Percentiles rank a stretch among this genome's conserved stretches.
phyloP scores from a whole-genome alignment of 169 alveolate genomes.

The Babesia ovis region DNA sequence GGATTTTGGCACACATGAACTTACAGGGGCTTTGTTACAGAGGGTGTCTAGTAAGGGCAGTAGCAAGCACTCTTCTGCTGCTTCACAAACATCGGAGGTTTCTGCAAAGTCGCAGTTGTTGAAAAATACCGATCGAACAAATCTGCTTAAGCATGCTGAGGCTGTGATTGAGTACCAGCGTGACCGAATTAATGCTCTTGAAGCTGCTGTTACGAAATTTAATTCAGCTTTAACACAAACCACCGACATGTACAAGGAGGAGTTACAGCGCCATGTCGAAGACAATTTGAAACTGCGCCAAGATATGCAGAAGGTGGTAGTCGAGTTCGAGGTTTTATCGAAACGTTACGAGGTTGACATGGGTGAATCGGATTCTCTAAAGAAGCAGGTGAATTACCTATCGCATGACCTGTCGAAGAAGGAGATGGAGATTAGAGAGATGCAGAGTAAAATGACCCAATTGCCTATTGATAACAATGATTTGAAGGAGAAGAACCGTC shows the following conservation, averaged over 20 bases:
- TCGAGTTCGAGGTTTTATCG: slow-evolving; percentile 59
- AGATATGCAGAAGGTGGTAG: slow-evolving; percentile 50
- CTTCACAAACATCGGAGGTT: not conserved
- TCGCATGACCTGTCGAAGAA: slow-evolving; percentile 39
- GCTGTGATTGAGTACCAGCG: slow-evolving; percentile 71
- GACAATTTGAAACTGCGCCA: slow-evolving; percentile 45
- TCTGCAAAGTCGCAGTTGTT: slow-evolving; percentile 10
- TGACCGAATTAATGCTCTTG: slow-evolving; percentile 48
- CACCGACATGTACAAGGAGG: slow-evolving; percentile 50
- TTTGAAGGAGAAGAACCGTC: slow-evolving; percentile 26
- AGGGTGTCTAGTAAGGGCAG: not conserved
- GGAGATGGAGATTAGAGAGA: slow-evolving; percentile 16
- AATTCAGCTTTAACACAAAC: slow-evolving; percentile 52
- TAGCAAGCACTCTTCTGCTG: slow-evolving; percentile 8
- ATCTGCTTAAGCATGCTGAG: slow-evolving; percentile 61
- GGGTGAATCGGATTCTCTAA: slow-evolving; percentile 33
- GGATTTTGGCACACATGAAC: slow-evolving; percentile 6
- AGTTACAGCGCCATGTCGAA: slow-evolving; percentile 35
- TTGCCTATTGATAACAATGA: slow-evolving; percentile 44
- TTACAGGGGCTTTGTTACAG: not conserved
- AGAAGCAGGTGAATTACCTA: slow-evolving; percentile 22
- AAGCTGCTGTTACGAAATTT: slow-evolving; percentile 36
- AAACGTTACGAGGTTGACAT: slow-evolving; percentile 45
- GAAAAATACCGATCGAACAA: slow-evolving; percentile 3
- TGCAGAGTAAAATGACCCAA: slow-evolving; percentile 14